Conservation (phyloP, 805 yeast genomes). For the Candida nonsorbophila region DNA sequence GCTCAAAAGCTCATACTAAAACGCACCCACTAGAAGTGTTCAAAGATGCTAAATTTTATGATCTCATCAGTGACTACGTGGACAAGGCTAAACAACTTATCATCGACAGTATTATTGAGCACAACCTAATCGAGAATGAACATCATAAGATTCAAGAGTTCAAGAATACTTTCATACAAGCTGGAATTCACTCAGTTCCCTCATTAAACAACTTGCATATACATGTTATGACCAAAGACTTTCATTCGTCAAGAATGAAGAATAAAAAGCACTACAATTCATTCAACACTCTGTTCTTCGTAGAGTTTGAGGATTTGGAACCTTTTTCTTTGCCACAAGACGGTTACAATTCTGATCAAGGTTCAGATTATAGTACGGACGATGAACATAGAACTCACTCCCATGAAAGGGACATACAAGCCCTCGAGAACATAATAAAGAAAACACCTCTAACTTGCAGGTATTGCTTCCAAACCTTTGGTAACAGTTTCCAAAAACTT, state of each 20-base stretch:
- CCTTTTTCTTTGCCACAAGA: constrained; percentile 10
- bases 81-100: constrained; percentile 29
- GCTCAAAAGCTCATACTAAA: constrained; percentile 33
- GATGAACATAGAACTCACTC: background rate
- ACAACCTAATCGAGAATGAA: background rate
- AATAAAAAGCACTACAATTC: constrained; percentile 65
- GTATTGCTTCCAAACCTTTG: constrained; percentile 21
- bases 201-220: constrained; percentile 66
- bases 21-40: constrained; percentile 52
- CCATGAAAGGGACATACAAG: constrained; percentile 3
- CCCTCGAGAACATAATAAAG: constrained; percentile 11
- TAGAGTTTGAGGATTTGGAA: constrained; percentile 43
- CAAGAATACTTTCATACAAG: constrained; percentile 28
- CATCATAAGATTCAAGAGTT: no score
- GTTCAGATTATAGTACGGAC: constrained; percentile 1
- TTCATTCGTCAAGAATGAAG: constrained; percentile 50
- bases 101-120: constrained; percentile 18
- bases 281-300: constrained; percentile 62
- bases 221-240: constrained; percentile 67
- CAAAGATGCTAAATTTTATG: constrained; percentile 18
- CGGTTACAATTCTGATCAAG: no score
- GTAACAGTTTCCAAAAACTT: constrained; percentile 16
- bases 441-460: constrained; percentile 20
- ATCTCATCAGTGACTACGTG: constrained; percentile 23
- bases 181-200: constrained; percentile 70